Evolutionary conservation across 805 yeast genomes (phyloP).

Genomic region (Candida corydali): DNA sequence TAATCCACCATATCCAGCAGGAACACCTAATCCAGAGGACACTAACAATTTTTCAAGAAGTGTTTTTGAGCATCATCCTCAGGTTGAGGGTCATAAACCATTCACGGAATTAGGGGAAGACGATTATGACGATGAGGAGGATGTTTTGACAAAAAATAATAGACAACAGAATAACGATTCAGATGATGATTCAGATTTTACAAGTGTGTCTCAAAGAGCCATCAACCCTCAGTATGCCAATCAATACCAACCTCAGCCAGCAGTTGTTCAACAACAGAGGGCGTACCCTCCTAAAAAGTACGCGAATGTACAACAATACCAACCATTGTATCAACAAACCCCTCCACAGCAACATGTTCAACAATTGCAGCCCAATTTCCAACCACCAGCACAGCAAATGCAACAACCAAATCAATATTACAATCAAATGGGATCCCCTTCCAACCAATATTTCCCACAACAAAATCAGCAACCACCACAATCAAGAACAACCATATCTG

Average conservation of each 20-base stretch:
- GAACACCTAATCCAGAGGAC: neutral
- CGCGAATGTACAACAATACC: slow-evolving; percentile 15
- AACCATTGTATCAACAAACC: slow-evolving; percentile 13
- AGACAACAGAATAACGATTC: slow-evolving; percentile 15
- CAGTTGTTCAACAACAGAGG: slow-evolving; percentile 9
- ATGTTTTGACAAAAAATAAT: slow-evolving; percentile 1
- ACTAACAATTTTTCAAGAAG: slow-evolving; percentile 13
- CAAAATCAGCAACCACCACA: slow-evolving; percentile 15
- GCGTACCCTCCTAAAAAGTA: slow-evolving; percentile 13
- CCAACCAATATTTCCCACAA: slow-evolving; percentile 1
- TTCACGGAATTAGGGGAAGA: slow-evolving; percentile 37
- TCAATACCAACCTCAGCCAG: slow-evolving; percentile 14
- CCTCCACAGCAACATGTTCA: slow-evolving; percentile 13
- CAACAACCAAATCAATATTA: slow-evolving; percentile 16
- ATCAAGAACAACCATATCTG: slow-evolving; percentile 31
- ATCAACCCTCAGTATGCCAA: slow-evolving; percentile 52
- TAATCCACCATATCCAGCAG: slow-evolving; percentile 2
- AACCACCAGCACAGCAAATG: slow-evolving; percentile 13
- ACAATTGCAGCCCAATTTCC: slow-evolving; percentile 15
- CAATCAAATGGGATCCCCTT: slow-evolving; percentile 8
- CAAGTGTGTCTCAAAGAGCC: slow-evolving; percentile 76
- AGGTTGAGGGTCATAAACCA: slow-evolving; percentile 43
- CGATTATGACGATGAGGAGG: slow-evolving; percentile 13
- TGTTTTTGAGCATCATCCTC: slow-evolving; percentile 43
- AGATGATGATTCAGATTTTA: slow-evolving; percentile 59